These are phyloP conservation scores for Penicillium sp. DNA, from an alignment of 2,329 filamentous ascomycete genomes.

Conservation along the genomic window DNA sequence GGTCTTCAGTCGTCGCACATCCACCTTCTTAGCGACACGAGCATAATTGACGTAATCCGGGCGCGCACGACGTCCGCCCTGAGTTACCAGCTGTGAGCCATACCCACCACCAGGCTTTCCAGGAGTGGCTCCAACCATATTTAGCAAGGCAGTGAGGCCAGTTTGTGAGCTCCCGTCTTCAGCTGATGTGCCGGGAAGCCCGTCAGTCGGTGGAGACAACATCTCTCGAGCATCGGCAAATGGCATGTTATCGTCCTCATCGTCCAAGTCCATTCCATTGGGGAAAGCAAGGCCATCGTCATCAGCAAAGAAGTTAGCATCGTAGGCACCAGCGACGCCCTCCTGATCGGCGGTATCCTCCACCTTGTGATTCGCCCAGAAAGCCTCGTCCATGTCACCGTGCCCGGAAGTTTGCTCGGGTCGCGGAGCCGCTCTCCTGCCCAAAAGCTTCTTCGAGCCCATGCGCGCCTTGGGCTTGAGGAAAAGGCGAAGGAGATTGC, in stretches of 20 bases:
- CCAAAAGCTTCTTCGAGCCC: conserved; percentile 62
- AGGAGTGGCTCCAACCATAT: conserved; percentile 41
- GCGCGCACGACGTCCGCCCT: conserved; percentile 57
- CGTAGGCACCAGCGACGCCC: conserved; percentile 74
- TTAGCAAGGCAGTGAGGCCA: conserved; percentile 41
- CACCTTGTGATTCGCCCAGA: conserved; percentile 71
- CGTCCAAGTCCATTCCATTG: conserved; percentile 48
- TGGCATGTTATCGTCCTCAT: conserved; percentile 49
- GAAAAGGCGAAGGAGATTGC: conserved; percentile 84
- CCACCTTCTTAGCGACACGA: conserved; percentile 66
- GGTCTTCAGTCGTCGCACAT: conserved; percentile 64
- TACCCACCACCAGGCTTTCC: conserved; percentile 54
- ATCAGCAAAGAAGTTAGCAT: conserved; percentile 91
- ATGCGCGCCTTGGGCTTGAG: conserved; percentile 90
- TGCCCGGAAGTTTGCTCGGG: conserved; percentile 59
- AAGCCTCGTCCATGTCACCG: conserved; percentile 89
- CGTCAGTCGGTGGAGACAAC: conserved; percentile 44
- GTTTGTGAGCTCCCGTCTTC: conserved; percentile 37
- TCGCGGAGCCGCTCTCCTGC: conserved; percentile 44
- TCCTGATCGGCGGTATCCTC: conserved; percentile 63
- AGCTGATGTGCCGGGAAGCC: conserved; percentile 30
- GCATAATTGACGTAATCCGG: conserved; percentile 69
- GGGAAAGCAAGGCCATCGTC: conserved; percentile 59
- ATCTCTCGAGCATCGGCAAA: conserved; percentile 53
- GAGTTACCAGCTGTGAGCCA: conserved; percentile 63